Evolutionary conservation across 371 early-diverging fungal genomes (phyloP), one percentile per base, ranked within the genome.

Genomic region (Chytridiales sp.): DNA sequence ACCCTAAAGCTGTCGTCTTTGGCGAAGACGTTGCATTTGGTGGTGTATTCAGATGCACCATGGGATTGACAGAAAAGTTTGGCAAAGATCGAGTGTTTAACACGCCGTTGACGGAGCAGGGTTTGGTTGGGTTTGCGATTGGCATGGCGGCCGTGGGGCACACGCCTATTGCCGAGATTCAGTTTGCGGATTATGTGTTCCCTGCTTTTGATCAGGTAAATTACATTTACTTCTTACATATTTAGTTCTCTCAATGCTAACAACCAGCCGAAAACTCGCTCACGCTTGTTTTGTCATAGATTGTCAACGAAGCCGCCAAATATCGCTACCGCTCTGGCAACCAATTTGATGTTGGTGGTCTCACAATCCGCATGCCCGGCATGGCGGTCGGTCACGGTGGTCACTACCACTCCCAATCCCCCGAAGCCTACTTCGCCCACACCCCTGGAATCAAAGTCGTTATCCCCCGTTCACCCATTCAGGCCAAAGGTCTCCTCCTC

Each of bases 301-400:
- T n/a, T n/a, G 97, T 95, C n/a, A 98, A 98, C 72, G 98, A 98
- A 76, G 97, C 97, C 19, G 95, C 97, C 34, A 98, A 98, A 75
- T 95, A 86, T 69, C 85, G 98, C 46, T 98, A 97, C 76, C 85
- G 98, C 34, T 92, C 94, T 8, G 98, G 98, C 27, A 88, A 89
- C 59, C 80, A 87, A 66, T 98, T 96, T 64, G 79, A 94, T 66
- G 88, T 85, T 19, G 98, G 95, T 35, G 94, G 94, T 0, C 75
- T 98, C 56, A 95, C 96, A 1, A 78, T 98, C 40, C 86, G 98
- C 38, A 79, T 95, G 43, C 98, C 98, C 41, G 87, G 89, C 63
- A 87, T 90, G 47, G 98, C 98, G 17, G 97, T 98, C 26, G 98
- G 98, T 1, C 98, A 98, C 70, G 98, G 98, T 63, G 98, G 87